Percentiles rank a stretch among this genome's conserved stretches.
phyloP scores from a whole-genome alignment of 345 rosid species.

The Balakata baccata region DNA sequence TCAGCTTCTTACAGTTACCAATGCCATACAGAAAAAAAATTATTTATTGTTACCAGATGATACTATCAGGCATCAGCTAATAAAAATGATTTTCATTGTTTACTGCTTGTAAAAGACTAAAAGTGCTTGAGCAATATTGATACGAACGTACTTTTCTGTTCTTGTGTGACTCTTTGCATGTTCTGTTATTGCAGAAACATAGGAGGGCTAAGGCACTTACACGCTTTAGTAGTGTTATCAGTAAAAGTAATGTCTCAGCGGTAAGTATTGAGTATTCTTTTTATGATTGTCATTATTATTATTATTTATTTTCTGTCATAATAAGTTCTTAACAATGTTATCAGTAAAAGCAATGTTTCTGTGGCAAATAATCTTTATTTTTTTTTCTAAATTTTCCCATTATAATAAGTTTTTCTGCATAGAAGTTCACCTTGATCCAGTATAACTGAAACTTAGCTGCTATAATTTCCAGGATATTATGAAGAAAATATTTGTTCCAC shows the following conservation, averaged over 20 bases:
- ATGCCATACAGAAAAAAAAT: not conserved
- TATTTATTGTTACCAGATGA: not conserved
- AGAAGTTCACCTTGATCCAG: constrained; percentile 8
- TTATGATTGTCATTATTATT: not conserved
- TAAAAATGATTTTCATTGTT: not conserved
- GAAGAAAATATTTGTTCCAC: constrained; percentile 67
- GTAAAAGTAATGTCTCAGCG: constrained; percentile 47
- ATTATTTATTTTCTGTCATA: not conserved
- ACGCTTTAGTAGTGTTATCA: constrained; percentile 56
- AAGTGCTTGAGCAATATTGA: not conserved
- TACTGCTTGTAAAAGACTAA: too few relatives aligned
- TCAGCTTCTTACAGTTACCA: not conserved
- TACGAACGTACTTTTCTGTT: not conserved
- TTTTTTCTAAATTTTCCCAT: too few relatives aligned
- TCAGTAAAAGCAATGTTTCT: not conserved
- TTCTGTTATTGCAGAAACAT: constrained; percentile 54
- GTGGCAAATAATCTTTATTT: too few relatives aligned
- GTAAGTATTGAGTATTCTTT: constrained; percentile 31
- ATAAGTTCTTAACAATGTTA: not conserved
- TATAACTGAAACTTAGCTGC: constrained; percentile 16
- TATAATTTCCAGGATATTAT: constrained; percentile 54
- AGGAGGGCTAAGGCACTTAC: constrained; percentile 69
- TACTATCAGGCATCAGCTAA: not conserved
- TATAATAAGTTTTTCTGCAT: not conserved
- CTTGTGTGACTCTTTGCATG: not conserved